A percentile compares a stretch with the other conserved stretches of the same genome.
phyloP scores from a whole-genome alignment of 257 asterid genomes.

The Parsonsia alboflavescens region DNA sequence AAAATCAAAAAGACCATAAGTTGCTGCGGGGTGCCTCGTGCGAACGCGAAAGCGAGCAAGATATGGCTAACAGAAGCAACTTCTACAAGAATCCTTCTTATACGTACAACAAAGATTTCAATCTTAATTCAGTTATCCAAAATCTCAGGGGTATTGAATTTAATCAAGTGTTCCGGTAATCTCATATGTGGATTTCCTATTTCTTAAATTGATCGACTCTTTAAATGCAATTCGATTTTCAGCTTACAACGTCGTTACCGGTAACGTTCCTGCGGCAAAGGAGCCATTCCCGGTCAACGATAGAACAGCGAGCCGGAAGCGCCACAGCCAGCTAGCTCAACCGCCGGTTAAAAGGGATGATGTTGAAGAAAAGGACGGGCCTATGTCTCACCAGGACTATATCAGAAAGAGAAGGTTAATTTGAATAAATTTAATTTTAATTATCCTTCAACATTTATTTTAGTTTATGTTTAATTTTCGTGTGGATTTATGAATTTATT shows the following conservation, averaged over 20 bases:
- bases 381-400: conserved; percentile 77
- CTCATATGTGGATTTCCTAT: background rate
- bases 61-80: conserved; percentile 60
- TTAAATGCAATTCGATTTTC: conserved; percentile 16
- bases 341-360: conserved; percentile 23
- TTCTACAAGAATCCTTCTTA: conserved; percentile 72
- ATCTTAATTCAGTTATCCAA: conserved; percentile 71
- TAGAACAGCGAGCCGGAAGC: conserved; percentile 31
- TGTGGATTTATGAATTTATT: background rate
- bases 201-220: background rate
- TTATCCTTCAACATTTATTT: background rate
- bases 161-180: background rate
- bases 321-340: conserved; percentile 36
- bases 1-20: too few species aligned
- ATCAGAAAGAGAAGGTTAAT: conserved; percentile 56
- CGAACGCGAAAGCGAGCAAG: background rate
- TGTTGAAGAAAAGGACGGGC: conserved; percentile 40
- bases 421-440: background rate
- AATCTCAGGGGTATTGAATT: conserved; percentile 52
- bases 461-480: background rate
- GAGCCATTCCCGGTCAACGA: conserved; percentile 23
- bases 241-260: conserved; percentile 65
- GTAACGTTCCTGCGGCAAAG: conserved; percentile 32
- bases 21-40: background rate
- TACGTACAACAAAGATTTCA: conserved; percentile 62